Evolutionary conservation across 1,284 basidiomycete genomes (phyloP), one percentile per base, ranked within the genome.

Genomic region (Ceratobasidium theobromae): DNA sequence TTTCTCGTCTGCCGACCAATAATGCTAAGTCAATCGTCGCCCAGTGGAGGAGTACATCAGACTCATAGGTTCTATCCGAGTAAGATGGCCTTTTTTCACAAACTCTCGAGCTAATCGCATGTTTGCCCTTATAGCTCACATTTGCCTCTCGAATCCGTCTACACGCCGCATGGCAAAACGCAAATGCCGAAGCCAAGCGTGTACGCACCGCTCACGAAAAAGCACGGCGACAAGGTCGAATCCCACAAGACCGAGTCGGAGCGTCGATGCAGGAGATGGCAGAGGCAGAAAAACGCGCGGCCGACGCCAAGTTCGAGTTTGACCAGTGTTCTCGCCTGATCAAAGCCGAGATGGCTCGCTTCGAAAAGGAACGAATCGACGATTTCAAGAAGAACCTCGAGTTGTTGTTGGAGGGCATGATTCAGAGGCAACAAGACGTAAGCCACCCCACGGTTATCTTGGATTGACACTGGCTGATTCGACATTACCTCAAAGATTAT

Each of bases 351-450:
- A 87, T 97, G 72, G 87, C 86, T n/a, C 81, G 95, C 33, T 98
- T 99, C 74, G 96, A 99, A 77, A 84, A 87, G 73, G 95, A 98
- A 76, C 85, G 95, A 48, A 85, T 98, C 30, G 87, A 92, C 51
- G 93, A 96, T 73, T 93, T 96, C 75, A 93, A 92, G 74, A 79
- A 81, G 33, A 82, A 86, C 1, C 75, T 96, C 66, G 88, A 89
- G 72, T 80, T 80, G 1, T 94, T 92, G 76, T 76, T 95, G 67
- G 87, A 89, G 54, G 89, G 89, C 9, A 89, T 95, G 87, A 88
- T 94, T 53, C 75, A 80, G 27, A 79, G 88, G 53, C 93, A 96
- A 77, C 89, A 88, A 75, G 86, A 93, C 81, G 88, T 91, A 45
- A 51, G 83, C 74, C 5, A 11, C 43, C 43, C 21, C 43, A n/a